Percentiles rank a stretch among this genome's conserved stretches.
Evolutionary conservation across 129 eudicot genomes (phyloP).

Genomic region (Pseudognaphalium luteoalbum): DNA sequence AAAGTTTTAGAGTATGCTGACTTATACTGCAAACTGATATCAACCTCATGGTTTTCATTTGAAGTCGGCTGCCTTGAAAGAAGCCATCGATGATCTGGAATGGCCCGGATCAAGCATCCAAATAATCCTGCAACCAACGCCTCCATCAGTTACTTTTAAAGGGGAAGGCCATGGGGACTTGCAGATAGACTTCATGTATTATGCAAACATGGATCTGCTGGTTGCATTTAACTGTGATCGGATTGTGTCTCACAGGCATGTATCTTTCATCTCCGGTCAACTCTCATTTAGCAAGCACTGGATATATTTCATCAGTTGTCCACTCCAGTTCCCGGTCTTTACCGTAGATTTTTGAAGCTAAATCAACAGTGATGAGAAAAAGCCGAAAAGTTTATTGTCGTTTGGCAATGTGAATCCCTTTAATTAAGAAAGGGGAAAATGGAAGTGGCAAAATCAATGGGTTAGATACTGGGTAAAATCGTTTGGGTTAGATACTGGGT

Average conservation of each 20-base stretch:
- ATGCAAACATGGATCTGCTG: slow-evolving; percentile 73
- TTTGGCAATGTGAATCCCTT: background rate
- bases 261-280: background rate
- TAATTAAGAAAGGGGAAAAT: background rate
- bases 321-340: background rate
- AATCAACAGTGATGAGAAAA: background rate
- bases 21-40: slow-evolving; percentile 5
- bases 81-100: slow-evolving; percentile 97
- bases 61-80: slow-evolving; percentile 92
- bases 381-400: background rate
- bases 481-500: background rate
- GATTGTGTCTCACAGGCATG: slow-evolving; percentile 67
- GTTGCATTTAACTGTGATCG: slow-evolving; percentile 83
- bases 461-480: background rate
- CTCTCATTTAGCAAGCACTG: background rate
- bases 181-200: slow-evolving; percentile 51
- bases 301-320: background rate
- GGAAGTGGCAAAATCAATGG: background rate
- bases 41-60: background rate
- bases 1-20: background rate
- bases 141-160: slow-evolving; percentile 85
- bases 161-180: slow-evolving; percentile 99
- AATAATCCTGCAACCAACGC: slow-evolving; percentile 69
- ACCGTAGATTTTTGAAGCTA: background rate
- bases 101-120: slow-evolving; percentile 98